Conservation (phyloP, 176 grass and related monocot species). For the Dendrocalamus sinicus region DNA sequence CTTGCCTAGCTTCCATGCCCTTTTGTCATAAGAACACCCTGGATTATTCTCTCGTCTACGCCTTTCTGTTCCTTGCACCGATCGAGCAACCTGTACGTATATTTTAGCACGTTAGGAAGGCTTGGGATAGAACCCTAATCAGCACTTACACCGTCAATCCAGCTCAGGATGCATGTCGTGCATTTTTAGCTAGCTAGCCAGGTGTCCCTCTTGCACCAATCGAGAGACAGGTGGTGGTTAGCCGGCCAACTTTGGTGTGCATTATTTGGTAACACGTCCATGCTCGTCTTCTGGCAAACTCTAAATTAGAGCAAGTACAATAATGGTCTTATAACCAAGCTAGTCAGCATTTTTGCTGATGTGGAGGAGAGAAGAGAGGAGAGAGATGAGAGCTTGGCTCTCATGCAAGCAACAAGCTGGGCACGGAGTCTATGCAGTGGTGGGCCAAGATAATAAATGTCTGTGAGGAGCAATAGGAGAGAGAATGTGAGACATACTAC, state of each 20-base stretch:
- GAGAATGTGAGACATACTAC: no score
- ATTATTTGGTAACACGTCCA: constrained; percentile 33
- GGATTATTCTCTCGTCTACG: constrained; percentile 54
- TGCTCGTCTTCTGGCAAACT: constrained; percentile 31
- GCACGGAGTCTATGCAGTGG: no score
- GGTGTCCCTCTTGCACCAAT: neutral
- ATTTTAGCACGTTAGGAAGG: constrained; percentile 45
- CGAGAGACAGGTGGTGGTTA: neutral
- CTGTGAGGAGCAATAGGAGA: no score
- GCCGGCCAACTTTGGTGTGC: constrained; percentile 35
- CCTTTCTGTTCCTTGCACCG: constrained; percentile 41
- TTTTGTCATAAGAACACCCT: constrained; percentile 60
- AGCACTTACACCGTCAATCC: constrained; percentile 33
- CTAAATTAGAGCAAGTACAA: constrained; percentile 26
- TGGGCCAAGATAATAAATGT: no score
- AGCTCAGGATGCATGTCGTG: constrained; percentile 33
- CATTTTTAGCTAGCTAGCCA: constrained; percentile 23
- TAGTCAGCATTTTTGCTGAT: no score
- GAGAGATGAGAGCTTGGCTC: no score
- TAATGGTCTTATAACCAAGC: no score
- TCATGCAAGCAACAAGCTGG: no score
- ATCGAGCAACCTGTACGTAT: neutral
- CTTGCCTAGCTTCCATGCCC: constrained; percentile 33
- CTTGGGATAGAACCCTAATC: constrained; percentile 30
- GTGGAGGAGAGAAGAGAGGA: no score